phyloP scores from a whole-genome alignment of 139 green algal species.

The Tetraselmis striata region DNA sequence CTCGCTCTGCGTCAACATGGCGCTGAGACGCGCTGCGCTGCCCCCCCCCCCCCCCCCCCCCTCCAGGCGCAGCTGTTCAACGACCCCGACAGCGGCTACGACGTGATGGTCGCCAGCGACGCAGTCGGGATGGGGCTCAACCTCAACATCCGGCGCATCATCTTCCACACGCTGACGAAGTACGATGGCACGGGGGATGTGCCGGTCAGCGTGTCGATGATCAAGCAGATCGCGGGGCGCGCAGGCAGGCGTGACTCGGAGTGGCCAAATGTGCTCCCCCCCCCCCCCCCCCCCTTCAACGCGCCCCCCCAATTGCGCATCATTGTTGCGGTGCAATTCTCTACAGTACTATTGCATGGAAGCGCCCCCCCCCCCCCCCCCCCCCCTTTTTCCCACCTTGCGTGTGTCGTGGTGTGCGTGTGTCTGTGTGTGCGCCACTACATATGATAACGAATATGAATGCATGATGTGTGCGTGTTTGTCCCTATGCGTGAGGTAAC shows the following conservation, averaged over 20 bases:
- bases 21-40: constrained; percentile 45
- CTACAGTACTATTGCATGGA: constrained; percentile 2
- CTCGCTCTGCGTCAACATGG: too few species aligned
- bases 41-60: not conserved
- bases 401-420: not conserved
- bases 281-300: not conserved
- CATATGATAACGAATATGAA: too few species aligned
- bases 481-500: too few species aligned
- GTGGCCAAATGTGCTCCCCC: not conserved
- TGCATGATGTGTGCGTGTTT: not conserved
- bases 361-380: not conserved
- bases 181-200: constrained; percentile 41
- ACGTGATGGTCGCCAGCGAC: constrained; percentile 87
- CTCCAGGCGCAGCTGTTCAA: constrained; percentile 78
- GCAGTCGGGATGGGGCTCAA: constrained; percentile 97
- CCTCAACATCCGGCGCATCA: constrained; percentile 86
- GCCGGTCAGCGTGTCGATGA: constrained; percentile 28
- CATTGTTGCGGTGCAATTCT: not conserved
- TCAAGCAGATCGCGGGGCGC: constrained; percentile 66
- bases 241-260: constrained; percentile 37
- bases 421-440: not conserved
- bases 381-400: not conserved
- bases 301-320: too few species aligned
- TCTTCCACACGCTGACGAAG: constrained; percentile 82
- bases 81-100: constrained; percentile 39